Evolutionary conservation across 495 filamentous ascomycete species (phyloP), one percentile per base, ranked within the genome.

Genomic region (Aspergillus diversus): DNA sequence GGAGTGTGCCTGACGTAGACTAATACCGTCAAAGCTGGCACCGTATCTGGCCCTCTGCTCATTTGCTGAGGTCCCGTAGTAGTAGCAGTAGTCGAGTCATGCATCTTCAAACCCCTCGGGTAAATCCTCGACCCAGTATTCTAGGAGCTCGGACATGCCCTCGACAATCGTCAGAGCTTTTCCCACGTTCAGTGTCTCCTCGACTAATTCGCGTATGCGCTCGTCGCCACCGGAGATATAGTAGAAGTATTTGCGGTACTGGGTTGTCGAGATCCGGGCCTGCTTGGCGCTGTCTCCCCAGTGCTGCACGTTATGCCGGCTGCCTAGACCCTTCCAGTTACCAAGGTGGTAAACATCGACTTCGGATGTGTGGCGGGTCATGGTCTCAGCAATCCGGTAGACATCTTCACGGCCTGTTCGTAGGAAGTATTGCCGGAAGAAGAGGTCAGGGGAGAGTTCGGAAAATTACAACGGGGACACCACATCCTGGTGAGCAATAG

Each of bases 341-440:
- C 81, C 81, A 12, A 74, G 57, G 55, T 84, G 81, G 48, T 84
- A 84, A 5, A 80, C 76, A 54, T 83, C 81, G 0, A 84, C 81
- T 47, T 84, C 81, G 7, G 75, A 73, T 1, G 78, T 81, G 47
- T 84, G 81, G 13, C 79, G 71, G 2, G 77, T 80, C 46, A 82
- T 68, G 0, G 78, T 74, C 57, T 84, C 81, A 0, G 80, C 81
- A 55, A 84, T 73, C 9, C 75, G 73, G 52, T 75, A 84, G 8
- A 79, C 72, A 57, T 81, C 79, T 5, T 71, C 71, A 27, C 75
- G 70, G 8, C 79, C 78, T 0, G 79, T 84, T 13, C 76, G 76
- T 5, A 84, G 71, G 62, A 81, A 84, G 55, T 82, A 79, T 6
- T 77, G 77, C 81, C 81, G 83, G 32, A 84, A 71, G 64, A 77